Conservation (phyloP, 2,329 filamentous ascomycete species). For the Neobulgaria alba region DNA sequence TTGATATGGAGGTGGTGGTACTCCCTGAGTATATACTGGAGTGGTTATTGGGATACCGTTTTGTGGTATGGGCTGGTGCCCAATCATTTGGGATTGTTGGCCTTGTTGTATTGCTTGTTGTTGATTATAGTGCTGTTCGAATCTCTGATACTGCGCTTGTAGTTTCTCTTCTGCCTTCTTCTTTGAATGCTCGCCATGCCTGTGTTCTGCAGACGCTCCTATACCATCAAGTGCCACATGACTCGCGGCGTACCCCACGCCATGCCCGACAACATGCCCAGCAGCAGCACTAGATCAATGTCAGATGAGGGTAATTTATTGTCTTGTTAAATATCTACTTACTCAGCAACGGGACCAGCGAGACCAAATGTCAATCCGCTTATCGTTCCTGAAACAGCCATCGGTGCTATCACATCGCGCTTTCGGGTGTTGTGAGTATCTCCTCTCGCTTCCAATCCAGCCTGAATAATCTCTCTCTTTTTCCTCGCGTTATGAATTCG, state of each 20-base stretch:
- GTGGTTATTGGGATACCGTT: constrained; percentile 1
- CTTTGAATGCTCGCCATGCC: constrained; percentile 29
- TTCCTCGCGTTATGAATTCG: constrained; percentile 35
- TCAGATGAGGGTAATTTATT: too few relatives aligned
- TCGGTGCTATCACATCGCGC: constrained; percentile 33
- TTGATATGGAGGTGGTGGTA: neutral
- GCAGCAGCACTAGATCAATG: constrained; percentile 32
- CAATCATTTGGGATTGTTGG: neutral
- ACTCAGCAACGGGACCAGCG: constrained; percentile 29
- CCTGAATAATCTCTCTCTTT: constrained; percentile 35
- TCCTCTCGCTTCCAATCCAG: constrained; percentile 29
- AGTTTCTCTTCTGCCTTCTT: constrained; percentile 31
- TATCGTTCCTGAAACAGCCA: constrained; percentile 32
- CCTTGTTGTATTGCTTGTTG: constrained; percentile 21
- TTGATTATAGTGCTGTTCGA: constrained; percentile 23
- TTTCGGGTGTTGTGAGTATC: constrained; percentile 33
- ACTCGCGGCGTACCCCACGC: constrained; percentile 30
- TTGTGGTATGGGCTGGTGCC: neutral
- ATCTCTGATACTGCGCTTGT: constrained; percentile 28
- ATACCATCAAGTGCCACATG: constrained; percentile 32
- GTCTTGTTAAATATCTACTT: too few relatives aligned
- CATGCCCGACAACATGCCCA: constrained; percentile 31
- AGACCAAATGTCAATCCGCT: constrained; percentile 32
- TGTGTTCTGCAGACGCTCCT: constrained; percentile 31
- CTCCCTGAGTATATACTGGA: neutral